Evolutionary conservation across 306 rosid genomes (phyloP), one percentile per base, ranked within the genome.

Genomic region (Heteromeles arbutifolia): DNA sequence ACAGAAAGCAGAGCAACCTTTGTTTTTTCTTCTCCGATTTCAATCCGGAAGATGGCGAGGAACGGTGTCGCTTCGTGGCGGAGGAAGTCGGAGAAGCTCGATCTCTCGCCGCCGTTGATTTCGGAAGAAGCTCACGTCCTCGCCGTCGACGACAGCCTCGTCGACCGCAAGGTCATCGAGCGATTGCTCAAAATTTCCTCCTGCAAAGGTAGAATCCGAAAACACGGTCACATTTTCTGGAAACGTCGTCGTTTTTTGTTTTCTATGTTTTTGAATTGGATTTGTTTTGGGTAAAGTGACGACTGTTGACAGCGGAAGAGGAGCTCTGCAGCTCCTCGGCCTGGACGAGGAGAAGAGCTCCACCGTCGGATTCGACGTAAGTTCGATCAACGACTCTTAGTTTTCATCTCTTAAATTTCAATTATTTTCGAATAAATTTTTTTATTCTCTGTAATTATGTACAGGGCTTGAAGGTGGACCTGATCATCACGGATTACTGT

Each of bases 131-230:
- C 89, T 41, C 99, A 95, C 73, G 99, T 95, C 10, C 90, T 95
- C 66, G 99, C 99, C 59, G 99, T 95, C 56, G 99, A 95, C 73
- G 99, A 95, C 62, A 95, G 98, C 78, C 85, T 95, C 34, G 84
- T 95, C 25, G 99, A 95, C 77, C 93, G 99, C 13, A 95, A 87
- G 56, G 91, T 90, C 82, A 95, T 95, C 61, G 98, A 95, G 71
- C 91, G 85, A 13, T 84, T 95, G 80, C 99, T 95, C 66, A 87
- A 83, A 75, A 88, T 87, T 45, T 85, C 93, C 18, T 88, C 96
- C 64, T 95, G 95, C 53, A 89, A 88, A 84, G 97, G 99, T 95
- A 64, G 5, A 2, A 8, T 67, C 22, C 31, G 29, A 8, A 25
- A 14, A 45, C 26, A 43, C 53, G n/a, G 37, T 61, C 62, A 66